Percentiles rank a stretch among this genome's conserved stretches.
These are phyloP conservation scores for Serendipita sp. DNA, from an alignment of 768 basidiomycete genomes.

Conservation along the genomic window DNA sequence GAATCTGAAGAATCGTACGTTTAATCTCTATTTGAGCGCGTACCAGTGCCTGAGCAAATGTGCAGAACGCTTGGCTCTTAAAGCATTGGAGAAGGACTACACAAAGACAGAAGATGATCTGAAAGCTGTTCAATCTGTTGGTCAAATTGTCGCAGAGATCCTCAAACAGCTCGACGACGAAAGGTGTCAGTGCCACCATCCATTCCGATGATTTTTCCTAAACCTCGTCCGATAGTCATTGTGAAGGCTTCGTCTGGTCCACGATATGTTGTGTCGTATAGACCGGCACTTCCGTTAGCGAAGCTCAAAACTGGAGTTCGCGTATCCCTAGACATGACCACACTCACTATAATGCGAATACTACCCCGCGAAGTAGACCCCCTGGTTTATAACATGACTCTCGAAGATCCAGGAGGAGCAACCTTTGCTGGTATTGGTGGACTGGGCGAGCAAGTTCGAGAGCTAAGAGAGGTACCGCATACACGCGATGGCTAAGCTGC, in stretches of 20 bases:
- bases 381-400: slow-evolving; percentile 96
- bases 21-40: not conserved
- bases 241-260: slow-evolving; percentile 98
- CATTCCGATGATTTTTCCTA: not conserved
- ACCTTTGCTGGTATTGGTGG: slow-evolving; percentile 96
- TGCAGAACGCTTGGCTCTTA: slow-evolving; percentile 78
- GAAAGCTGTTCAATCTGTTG: slow-evolving; percentile 96
- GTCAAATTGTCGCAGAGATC: slow-evolving; percentile 97
- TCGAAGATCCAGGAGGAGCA: slow-evolving; percentile 92
- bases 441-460: slow-evolving; percentile 87
- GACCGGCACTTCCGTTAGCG: slow-evolving; percentile 76
- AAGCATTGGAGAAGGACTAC: slow-evolving; percentile 74
- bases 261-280: slow-evolving; percentile 94
- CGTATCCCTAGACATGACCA: slow-evolving; percentile 98
- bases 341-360: slow-evolving; percentile 96
- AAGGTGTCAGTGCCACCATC: slow-evolving; percentile 48
- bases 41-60: not conserved
- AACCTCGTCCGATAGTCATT: slow-evolving; percentile 41
- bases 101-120: slow-evolving; percentile 97
- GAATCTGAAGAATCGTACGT: slow-evolving; percentile 77
- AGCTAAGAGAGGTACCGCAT: slow-evolving; percentile 64
- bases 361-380: slow-evolving; percentile 96
- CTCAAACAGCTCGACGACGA: slow-evolving; percentile 98
- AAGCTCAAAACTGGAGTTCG: slow-evolving; percentile 90
- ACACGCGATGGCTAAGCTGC: not conserved